Conservation (phyloP, 2,329 filamentous ascomycete genomes). For the Magnaporthales sp. region DNA sequence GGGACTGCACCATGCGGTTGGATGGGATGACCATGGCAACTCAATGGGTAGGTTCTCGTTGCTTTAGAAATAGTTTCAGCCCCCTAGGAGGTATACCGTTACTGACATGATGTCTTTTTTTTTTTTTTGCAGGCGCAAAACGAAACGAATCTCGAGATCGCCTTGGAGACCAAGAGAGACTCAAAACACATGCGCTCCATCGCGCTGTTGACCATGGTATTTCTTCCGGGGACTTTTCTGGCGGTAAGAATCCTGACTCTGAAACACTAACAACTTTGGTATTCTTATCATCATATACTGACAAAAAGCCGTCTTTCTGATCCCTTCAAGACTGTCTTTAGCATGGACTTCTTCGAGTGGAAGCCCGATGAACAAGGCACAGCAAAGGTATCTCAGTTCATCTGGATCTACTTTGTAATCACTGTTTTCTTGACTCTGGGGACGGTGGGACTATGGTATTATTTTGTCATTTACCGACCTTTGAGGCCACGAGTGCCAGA, state of each 20-base stretch:
- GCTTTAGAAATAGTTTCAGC: no score
- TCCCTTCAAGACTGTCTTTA: background rate
- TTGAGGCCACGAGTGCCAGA: background rate
- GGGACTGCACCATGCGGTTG: slow-evolving; percentile 23
- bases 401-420: slow-evolving; percentile 5
- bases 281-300: background rate
- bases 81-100: no score
- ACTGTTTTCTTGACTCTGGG: background rate
- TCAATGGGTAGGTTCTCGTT: slow-evolving; percentile 19
- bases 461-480: slow-evolving; percentile 1
- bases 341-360: slow-evolving; percentile 6
- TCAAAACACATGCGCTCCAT: slow-evolving; percentile 21
- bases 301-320: no score
- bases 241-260: slow-evolving; percentile 14
- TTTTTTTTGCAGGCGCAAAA: slow-evolving; percentile 14
- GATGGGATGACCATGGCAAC: slow-evolving; percentile 25
- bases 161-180: slow-evolving; percentile 17
- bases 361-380: background rate
- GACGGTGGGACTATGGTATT: background rate
- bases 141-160: slow-evolving; percentile 21
- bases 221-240: slow-evolving; percentile 21
- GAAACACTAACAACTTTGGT: background rate
- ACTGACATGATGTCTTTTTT: background rate
- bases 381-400: background rate
- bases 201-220: slow-evolving; percentile 21